Evolutionary conservation across 495 filamentous ascomycete genomes (phyloP).

Genomic region (Cenococcum geophilum): DNA sequence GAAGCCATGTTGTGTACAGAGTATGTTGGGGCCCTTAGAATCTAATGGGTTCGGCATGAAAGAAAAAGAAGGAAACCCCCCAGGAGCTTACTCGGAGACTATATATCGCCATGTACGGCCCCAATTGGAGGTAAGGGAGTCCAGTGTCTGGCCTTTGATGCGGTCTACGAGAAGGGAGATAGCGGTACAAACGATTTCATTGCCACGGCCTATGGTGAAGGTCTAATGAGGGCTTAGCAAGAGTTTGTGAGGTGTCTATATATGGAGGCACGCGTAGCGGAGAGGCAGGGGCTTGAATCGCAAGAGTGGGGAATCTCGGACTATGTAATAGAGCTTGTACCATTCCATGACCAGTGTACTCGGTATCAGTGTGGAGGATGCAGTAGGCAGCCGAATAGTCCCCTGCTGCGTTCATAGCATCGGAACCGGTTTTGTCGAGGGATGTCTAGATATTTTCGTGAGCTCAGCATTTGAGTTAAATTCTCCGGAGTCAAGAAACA

Average conservation of each 20-base stretch:
- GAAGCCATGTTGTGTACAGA: too few species aligned
- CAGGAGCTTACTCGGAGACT: slow-evolving; percentile 54
- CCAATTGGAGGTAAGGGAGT: slow-evolving; percentile 72
- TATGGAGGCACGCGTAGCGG: not conserved
- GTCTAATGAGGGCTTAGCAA: slow-evolving; percentile 49
- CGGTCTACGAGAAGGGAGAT: slow-evolving; percentile 71
- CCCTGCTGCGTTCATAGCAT: slow-evolving; percentile 94
- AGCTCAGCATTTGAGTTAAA: not conserved
- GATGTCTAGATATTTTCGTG: slow-evolving; percentile 55
- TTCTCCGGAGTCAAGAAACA: not conserved
- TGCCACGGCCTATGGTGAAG: slow-evolving; percentile 94
- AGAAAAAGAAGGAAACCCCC: too few species aligned
- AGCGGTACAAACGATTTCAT: slow-evolving; percentile 85
- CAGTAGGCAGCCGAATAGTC: slow-evolving; percentile 94
- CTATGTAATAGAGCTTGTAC: slow-evolving; percentile 40
- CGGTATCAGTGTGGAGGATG: slow-evolving; percentile 74
- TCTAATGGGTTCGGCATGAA: too few species aligned
- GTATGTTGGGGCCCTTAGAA: too few species aligned
- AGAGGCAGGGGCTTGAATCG: not conserved
- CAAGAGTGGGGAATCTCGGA: not conserved
- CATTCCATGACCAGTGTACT: slow-evolving; percentile 79
- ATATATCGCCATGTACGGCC: slow-evolving; percentile 87
- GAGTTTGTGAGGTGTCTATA: not conserved
- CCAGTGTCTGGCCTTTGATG: slow-evolving; percentile 64
- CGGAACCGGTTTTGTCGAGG: slow-evolving; percentile 88